Percentiles rank a stretch among this genome's conserved stretches.
Evolutionary conservation across 2,329 filamentous ascomycete species (phyloP).

Genomic region (Hymenoscyphus linearis): DNA sequence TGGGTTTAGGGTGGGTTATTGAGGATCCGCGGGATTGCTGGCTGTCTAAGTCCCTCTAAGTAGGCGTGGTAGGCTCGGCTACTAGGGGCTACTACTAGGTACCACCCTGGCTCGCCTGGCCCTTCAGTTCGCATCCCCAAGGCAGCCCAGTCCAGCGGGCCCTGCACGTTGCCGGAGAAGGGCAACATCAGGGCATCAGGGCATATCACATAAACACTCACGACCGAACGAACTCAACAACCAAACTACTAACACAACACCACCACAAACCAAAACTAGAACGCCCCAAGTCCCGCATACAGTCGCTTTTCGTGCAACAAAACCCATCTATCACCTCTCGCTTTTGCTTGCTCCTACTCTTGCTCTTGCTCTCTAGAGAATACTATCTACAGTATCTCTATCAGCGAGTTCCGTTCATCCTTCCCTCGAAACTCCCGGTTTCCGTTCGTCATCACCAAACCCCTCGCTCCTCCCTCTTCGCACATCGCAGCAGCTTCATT

Average conservation of each 20-base stretch:
- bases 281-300: not conserved
- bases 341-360: slow-evolving; percentile 10
- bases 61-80: too few relatives aligned
- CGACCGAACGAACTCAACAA: not conserved
- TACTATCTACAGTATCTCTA: slow-evolving; percentile 16
- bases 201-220: not conserved
- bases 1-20: too few relatives aligned
- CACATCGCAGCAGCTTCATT: slow-evolving; percentile 22
- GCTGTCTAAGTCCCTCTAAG: too few relatives aligned
- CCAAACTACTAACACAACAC: not conserved
- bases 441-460: slow-evolving; percentile 12
- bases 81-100: too few relatives aligned
- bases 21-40: too few relatives aligned
- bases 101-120: not conserved
- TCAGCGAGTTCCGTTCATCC: not conserved
- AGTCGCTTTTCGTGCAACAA: slow-evolving; percentile 1
- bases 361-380: slow-evolving; percentile 16
- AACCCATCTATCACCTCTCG: slow-evolving; percentile 4
- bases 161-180: not conserved
- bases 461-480: slow-evolving; percentile 17
- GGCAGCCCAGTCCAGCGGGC: not conserved
- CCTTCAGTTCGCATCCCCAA: not conserved
- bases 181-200: not conserved
- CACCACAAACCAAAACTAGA: not conserved
- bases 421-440: slow-evolving; percentile 7